phyloP scores from a whole-genome alignment of 495 filamentous ascomycete genomes.

The Aspergillus ostianus region DNA sequence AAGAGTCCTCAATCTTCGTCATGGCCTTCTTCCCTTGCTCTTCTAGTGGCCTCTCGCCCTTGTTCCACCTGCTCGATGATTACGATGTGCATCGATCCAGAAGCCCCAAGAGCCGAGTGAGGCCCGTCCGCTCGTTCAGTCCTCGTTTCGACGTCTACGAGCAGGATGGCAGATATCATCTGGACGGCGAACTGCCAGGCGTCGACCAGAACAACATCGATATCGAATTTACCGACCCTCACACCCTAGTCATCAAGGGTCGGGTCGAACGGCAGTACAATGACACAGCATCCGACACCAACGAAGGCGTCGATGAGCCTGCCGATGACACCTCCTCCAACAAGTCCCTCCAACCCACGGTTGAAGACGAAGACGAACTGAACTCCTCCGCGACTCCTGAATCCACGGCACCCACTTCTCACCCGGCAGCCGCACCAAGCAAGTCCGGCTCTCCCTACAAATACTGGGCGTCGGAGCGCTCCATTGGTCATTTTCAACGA shows the following conservation, averaged over 20 bases:
- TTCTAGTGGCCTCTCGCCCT: slow-evolving; percentile 55
- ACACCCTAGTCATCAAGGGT: slow-evolving; percentile 74
- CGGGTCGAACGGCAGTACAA: slow-evolving; percentile 58
- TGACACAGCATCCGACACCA: slow-evolving; percentile 26
- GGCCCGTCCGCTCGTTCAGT: slow-evolving; percentile 48
- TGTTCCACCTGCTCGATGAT: slow-evolving; percentile 78
- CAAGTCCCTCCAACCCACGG: slow-evolving; percentile 56
- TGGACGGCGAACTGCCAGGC: slow-evolving; percentile 87
- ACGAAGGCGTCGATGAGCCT: slow-evolving; percentile 10
- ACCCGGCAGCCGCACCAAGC: slow-evolving; percentile 22
- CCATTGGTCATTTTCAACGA: slow-evolving; percentile 74
- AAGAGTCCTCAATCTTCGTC: slow-evolving; percentile 25
- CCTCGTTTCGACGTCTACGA: slow-evolving; percentile 85
- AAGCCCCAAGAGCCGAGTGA: slow-evolving; percentile 20
- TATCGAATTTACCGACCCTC: slow-evolving; percentile 80
- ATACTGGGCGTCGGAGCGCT: slow-evolving; percentile 83
- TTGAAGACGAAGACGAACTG: slow-evolving; percentile 57
- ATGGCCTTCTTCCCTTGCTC: slow-evolving; percentile 68
- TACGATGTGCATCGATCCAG: slow-evolving; percentile 56
- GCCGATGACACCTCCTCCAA: slow-evolving; percentile 23
- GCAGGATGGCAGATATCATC: slow-evolving; percentile 62
- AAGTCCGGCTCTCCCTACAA: slow-evolving; percentile 44
- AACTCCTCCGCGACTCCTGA: slow-evolving; percentile 11
- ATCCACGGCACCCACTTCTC: slow-evolving; percentile 11
- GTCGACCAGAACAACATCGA: slow-evolving; percentile 72